Base-by-base conservation (phyloP, 495 filamentous ascomycete species). In the Tuber melanosporum region DNA sequence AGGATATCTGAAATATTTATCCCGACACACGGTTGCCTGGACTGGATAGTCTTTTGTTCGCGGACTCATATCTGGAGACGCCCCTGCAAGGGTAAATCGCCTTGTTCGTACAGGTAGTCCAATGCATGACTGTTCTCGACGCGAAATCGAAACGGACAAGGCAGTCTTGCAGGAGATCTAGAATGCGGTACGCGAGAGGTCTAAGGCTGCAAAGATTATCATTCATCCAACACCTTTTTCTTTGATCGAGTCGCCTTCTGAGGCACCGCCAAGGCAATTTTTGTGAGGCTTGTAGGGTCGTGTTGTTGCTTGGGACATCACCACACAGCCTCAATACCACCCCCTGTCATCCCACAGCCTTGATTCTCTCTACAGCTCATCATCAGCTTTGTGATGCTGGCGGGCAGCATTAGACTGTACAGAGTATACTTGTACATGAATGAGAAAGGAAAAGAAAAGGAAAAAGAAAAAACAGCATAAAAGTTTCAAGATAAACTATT, bases 401-500 rank as follows among this genome's bases (percentile, higher is more conserved):
- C 52, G 52, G 12, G 52, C 5, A 66, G 52, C 5, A 66, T 36
- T 36, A 17, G 4, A 17, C 15, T 17, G 6, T 66, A 36, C 26
- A 66, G 32, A 66, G 26, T 36, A 36, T 66, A n/a, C n/a, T n/a
- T n/a, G n/a, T n/a, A 66, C 57, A 66, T 36, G 57, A 66, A 36
- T 36, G 57, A 12, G n/a, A 43, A 43, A 57, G 49, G 20, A 22
- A 10, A 12, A 32, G 12, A 26, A 66, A 15, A 66, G 36, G 8
- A 52, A 22, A 52, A 52, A n/a, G 3, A 22, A 52, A 52, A n/a
- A 52, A 52, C 20, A n/a, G 17, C 57, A 66, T 17, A 15, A 36
- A 66, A 26, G 57, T 66, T 66, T 66, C 57, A 66, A 66, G 39
- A 41, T 41, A 26, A 62, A 66, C 57, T 66, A 66, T 66, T 66